These are phyloP conservation scores for Pythium coloratum DNA, from an alignment of 352 stramenopile genomes.

Conservation along the genomic window DNA sequence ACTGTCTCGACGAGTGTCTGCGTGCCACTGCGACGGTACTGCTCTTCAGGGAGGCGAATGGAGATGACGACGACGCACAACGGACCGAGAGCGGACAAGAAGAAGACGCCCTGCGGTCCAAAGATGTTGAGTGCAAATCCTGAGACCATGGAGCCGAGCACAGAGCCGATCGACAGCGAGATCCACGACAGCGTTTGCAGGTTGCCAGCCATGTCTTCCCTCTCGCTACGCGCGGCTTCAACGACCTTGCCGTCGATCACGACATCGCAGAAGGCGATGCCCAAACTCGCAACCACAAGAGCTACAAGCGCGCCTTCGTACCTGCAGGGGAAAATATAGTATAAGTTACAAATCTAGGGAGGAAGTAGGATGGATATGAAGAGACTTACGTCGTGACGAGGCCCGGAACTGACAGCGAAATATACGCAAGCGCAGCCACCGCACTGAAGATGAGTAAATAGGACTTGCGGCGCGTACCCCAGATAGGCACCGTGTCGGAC, in stretches of 20 bases:
- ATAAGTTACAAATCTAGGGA: neutral
- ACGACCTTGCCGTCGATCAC: constrained; percentile 82
- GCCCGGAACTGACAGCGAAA: constrained; percentile 56
- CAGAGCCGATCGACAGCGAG: constrained; percentile 65
- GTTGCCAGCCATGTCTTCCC: constrained; percentile 72
- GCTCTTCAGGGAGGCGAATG: constrained; percentile 56
- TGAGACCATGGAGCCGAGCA: constrained; percentile 71
- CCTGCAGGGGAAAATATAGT: constrained; percentile 11
- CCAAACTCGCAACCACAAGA: constrained; percentile 74
- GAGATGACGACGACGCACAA: constrained; percentile 70
- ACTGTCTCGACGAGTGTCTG: constrained; percentile 56
- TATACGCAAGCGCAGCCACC: constrained; percentile 56
- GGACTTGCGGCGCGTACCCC: constrained; percentile 72
- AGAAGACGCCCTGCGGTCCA: constrained; percentile 68
- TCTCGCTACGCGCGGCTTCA: constrained; percentile 65
- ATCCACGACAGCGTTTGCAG: constrained; percentile 81
- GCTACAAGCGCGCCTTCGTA: constrained; percentile 52
- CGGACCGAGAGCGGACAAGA: constrained; percentile 66
- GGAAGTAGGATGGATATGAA: neutral
- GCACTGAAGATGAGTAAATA: constrained; percentile 77
- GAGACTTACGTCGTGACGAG: constrained; percentile 52
- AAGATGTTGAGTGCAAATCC: constrained; percentile 58
- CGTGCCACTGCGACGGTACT: constrained; percentile 25
- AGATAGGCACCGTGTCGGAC: constrained; percentile 75
- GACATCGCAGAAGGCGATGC: constrained; percentile 80